These are phyloP conservation scores for Myriangium duriaei DNA, from an alignment of 2,329 filamentous ascomycete genomes.

Conservation along the genomic window DNA sequence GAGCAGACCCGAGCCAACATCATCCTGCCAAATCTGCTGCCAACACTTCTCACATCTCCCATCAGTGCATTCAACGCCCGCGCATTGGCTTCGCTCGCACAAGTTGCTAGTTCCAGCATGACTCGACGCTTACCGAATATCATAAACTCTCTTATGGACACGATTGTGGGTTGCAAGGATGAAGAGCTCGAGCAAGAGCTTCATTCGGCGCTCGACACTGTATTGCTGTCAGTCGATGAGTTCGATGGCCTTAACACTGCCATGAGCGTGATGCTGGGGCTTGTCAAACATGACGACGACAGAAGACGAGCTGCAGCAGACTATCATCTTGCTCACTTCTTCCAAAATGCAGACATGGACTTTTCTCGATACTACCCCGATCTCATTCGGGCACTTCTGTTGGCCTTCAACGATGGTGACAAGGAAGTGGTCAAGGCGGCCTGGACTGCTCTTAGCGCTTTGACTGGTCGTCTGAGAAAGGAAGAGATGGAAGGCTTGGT, in stretches of 20 bases:
- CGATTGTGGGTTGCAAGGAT: conserved; percentile 66
- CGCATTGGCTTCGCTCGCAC: conserved; percentile 80
- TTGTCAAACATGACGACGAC: conserved; percentile 90
- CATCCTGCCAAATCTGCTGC: conserved; percentile 90
- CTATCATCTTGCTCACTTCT: conserved; percentile 74
- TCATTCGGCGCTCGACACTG: conserved; percentile 70
- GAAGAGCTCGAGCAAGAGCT: conserved; percentile 63
- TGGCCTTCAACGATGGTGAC: conserved; percentile 85
- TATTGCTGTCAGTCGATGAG: conserved; percentile 87
- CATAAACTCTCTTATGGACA: conserved; percentile 88
- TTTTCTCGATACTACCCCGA: conserved; percentile 95
- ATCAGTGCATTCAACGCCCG: conserved; percentile 92
- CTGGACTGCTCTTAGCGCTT: conserved; percentile 73
- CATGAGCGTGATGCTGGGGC: conserved; percentile 81
- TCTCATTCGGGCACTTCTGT: conserved; percentile 76
- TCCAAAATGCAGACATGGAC: conserved; percentile 65
- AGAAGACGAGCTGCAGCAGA: conserved; percentile 66
- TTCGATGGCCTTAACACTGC: conserved; percentile 89
- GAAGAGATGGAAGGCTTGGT: conserved; percentile 97
- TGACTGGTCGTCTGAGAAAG: conserved; percentile 83
- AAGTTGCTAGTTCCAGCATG: conserved; percentile 84
- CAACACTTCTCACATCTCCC: conserved; percentile 77
- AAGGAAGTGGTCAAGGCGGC: conserved; percentile 73
- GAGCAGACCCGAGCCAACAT: conserved; percentile 90
- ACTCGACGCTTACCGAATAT: conserved; percentile 80